These are phyloP conservation scores for Blastobotrys elegans DNA, from an alignment of 1,139 yeast species.

Conservation along the genomic window DNA sequence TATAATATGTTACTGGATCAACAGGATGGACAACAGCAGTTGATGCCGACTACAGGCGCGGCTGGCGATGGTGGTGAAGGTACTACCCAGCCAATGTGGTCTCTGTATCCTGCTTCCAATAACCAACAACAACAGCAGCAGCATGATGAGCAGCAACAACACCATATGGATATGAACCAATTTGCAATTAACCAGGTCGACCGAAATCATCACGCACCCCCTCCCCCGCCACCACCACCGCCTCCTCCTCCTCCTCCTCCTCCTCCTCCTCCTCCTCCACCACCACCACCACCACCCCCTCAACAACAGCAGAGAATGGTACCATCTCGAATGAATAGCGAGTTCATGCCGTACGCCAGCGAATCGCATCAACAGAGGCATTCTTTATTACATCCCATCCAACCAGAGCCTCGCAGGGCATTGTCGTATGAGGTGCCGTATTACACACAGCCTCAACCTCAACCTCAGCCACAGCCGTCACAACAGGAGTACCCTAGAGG, in stretches of 20 bases:
- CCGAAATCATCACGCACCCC: background rate
- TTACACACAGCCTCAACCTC: conserved; percentile 7
- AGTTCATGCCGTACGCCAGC: conserved; percentile 24
- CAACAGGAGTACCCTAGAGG: conserved; percentile 15
- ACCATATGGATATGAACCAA: conserved; percentile 4
- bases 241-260: conserved; percentile 14
- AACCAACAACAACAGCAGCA: background rate
- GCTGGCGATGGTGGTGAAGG: background rate
- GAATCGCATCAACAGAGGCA: conserved; percentile 28
- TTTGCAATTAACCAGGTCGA: conserved; percentile 6
- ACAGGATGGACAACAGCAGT: background rate
- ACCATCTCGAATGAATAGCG: background rate
- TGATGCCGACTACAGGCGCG: background rate
- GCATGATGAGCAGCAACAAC: conserved; percentile 4
- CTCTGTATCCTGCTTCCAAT: conserved; percentile 17
- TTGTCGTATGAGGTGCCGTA: conserved; percentile 11
- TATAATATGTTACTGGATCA: conserved; percentile 1
- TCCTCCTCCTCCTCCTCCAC: conserved; percentile 5
- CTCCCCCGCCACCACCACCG: background rate
- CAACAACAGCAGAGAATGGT: background rate
- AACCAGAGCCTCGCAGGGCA: conserved; percentile 11
- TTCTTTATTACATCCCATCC: conserved; percentile 12
- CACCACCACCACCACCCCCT: background rate
- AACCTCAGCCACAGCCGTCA: conserved; percentile 21
- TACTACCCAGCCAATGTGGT: conserved; percentile 22